Base-by-base conservation (phyloP, 495 filamentous ascomycete species). In the Talaromyces trachyspermus region DNA sequence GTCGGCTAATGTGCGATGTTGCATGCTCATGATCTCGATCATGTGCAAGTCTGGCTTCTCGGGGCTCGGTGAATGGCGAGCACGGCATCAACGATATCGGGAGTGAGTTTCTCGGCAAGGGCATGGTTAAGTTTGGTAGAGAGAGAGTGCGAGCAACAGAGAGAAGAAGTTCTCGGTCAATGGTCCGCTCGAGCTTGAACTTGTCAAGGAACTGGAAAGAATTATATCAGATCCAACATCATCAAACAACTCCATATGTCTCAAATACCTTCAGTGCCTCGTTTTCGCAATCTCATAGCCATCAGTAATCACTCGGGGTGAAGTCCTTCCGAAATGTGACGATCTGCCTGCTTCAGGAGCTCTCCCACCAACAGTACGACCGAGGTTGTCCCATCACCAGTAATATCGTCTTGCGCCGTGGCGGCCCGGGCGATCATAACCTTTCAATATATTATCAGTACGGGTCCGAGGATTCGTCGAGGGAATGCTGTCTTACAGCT, bases 21-120 rank as follows among this genome's bases (percentile, higher is more conserved):
- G 92, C 92, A 99, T 99, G 61, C 94, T 96, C 94, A 97, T 97
- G 54, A 99, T 96, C 68, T 99, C 92, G 52, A 99, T 76, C 92
- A 99, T 99, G 69, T 97, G 91, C 51, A 99, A 67, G 64, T 99
- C 92, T 37, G 92, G 92, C 70, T 96, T 97, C 53, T 81, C 83
- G 88, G 87, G 22, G 89, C 66, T 59, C 85, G 76, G 70, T 95
- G 90, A 63, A 99, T 99, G 39, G 94, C 76, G 45, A 97, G 78
- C 37, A 97, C 92, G 45, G 92, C 86, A 64, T 99, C 92, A 56
- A 95, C 89, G 54, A 99, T 95, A 54, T 84, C 81, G 25, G 92
- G 88, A 17, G 88, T 95, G 32, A 98, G 85, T 59, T 85, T 85
- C 62, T 95, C 81, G 20, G 94, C 94, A 49, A 98, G 81, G 26